Evolutionary conservation across 2,329 filamentous ascomycete genomes (phyloP), one percentile per base, ranked within the genome.

Genomic region (Colletotrichum sojae): DNA sequence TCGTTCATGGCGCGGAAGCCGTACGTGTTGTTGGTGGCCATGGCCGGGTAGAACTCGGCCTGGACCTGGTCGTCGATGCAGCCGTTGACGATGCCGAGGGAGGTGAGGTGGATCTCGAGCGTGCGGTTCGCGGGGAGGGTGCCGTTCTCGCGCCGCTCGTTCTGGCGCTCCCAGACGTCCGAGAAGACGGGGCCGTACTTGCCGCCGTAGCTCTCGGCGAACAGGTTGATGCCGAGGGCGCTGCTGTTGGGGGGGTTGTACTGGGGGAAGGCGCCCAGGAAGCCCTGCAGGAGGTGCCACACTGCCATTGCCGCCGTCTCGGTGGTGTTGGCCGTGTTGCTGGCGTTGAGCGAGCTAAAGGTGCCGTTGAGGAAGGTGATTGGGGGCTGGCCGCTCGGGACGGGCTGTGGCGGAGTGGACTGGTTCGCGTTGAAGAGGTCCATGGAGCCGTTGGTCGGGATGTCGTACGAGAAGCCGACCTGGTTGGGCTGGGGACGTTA

Each of bases 21-120:
- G 75, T 92, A 94, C 0, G 90, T 89, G 75, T 92, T 93, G 75
- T 69, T 61, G 66, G 84, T 83, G 10, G 88, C 87, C 76, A 90
- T 91, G 8, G 78, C 75, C 1, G 88, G 84, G 71, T 88, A 89
- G 73, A 80, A 87, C 3, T 87, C 85, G 4, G 83, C 82, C 78
- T 94, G 90, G 1, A 89, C 83, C 36, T 89, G 76, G 72, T 87
- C 84, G 74, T 94, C 92, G 43, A 94, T 82, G 71, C 91, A 88
- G 13, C 91, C 92, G 76, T 94, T 93, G 67, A 93, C 82, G 67
- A 94, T 91, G 22, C 91, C 91, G 0, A 94, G 78, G 0, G 91
- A 88, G 15, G 81, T 82, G 9, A 94, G 82, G 62, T 87, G 85
- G 56, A 92, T 87, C 36, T 88, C 84, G 12, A 91, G 78, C 2